These are phyloP conservation scores for Citrullus colocynthis DNA, from an alignment of 306 rosid genomes.

Conservation along the genomic window DNA sequence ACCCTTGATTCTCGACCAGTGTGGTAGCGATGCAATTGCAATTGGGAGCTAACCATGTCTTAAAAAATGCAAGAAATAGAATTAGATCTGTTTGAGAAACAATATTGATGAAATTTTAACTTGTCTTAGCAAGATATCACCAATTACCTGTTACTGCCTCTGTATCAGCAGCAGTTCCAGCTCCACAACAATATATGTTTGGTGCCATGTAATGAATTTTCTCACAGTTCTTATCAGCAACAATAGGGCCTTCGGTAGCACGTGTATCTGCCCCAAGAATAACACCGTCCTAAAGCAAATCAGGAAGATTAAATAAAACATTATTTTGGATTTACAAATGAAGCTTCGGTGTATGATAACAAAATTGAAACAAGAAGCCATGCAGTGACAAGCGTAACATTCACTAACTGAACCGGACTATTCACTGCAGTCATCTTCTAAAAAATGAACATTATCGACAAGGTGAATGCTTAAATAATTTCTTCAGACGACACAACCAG, in stretches of 20 bases:
- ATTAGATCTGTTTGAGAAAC: constrained; percentile 8
- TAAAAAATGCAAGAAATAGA: constrained; percentile 17
- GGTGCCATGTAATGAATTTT: constrained; percentile 98
- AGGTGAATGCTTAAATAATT: not conserved
- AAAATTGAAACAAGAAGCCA: not conserved
- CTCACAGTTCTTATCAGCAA: constrained; percentile 88
- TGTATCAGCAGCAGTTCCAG: constrained; percentile 98
- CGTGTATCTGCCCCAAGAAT: constrained; percentile 98
- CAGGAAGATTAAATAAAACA: not conserved
- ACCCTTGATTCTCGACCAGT: constrained; percentile 71
- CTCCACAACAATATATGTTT: constrained; percentile 92
- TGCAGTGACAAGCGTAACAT: not conserved
- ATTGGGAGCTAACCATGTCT: constrained; percentile 96
- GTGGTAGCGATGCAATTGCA: constrained; percentile 84
- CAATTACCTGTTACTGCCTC: constrained; percentile 91
- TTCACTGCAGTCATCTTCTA: not conserved
- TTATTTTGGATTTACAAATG: not conserved
- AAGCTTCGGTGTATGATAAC: not conserved
- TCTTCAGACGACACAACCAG: not conserved
- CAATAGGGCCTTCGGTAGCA: constrained; percentile 93
- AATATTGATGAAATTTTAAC: not conserved
- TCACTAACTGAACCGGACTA: not conserved
- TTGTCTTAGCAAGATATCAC: not conserved
- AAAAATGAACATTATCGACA: not conserved
- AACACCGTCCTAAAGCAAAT: constrained; percentile 63